Percentiles rank a stretch among this genome's conserved stretches.
phyloP scores from a whole-genome alignment of 495 filamentous ascomycete species.

The Talaromyces thailandensis region DNA sequence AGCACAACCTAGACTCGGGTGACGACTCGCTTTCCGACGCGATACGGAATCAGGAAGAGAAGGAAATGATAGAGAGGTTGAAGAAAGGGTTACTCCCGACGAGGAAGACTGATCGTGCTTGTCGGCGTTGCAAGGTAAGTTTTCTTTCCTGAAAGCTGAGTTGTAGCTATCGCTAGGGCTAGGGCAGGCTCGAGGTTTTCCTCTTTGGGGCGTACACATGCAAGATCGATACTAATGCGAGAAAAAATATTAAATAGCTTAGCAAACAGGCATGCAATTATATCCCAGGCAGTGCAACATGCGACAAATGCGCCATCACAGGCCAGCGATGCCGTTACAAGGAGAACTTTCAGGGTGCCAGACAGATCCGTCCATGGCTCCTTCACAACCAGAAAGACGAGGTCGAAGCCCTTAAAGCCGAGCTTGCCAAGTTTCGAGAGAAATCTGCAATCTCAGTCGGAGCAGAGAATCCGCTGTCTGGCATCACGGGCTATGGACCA shows the following conservation, averaged over 20 bases:
- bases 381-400: not conserved
- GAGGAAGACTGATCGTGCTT: not conserved
- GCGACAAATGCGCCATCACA: not conserved
- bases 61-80: not conserved
- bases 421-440: not conserved
- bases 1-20: not conserved
- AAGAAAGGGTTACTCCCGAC: not conserved
- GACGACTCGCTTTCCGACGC: not conserved
- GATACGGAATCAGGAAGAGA: not conserved
- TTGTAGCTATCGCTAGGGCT: conserved; percentile 1
- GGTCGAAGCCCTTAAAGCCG: not conserved
- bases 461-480: not conserved
- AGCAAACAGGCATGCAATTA: not conserved
- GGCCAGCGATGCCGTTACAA: not conserved
- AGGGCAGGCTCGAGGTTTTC: not conserved
- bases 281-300: not conserved
- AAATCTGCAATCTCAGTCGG: not conserved
- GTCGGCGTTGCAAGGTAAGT: conserved; percentile 4
- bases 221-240: not conserved
- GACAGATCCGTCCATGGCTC: not conserved
- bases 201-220: not conserved
- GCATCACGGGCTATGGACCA: conserved; percentile 6
- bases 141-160: not conserved
- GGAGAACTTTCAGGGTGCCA: not conserved
- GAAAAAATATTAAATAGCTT: not conserved